Base-by-base conservation (phyloP, 2,329 filamentous ascomycete genomes). In the Blastomyces percursus region DNA sequence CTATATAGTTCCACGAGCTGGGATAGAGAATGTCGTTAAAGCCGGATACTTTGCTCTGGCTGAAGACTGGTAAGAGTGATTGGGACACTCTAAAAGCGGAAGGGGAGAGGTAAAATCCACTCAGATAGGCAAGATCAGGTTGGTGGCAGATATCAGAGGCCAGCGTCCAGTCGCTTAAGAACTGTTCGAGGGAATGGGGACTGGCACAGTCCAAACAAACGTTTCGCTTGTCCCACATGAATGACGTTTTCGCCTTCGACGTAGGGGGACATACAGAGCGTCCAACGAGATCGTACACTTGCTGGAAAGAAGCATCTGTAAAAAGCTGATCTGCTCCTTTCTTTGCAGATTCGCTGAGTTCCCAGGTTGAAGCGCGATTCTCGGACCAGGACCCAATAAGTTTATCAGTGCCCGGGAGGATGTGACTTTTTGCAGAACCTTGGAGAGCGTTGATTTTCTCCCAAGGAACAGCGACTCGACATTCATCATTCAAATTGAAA, bases 21-120 rank as follows among this genome's bases (percentile, higher is more conserved):
- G 90, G 90, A 60, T 91, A 87, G 27, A 92, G 74, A 42, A 95
- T 89, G 71, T 95, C 90, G 66, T 82, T 84, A 75, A 89, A 93
- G 4, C 86, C 85, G 54, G 83, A 80, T 1, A 86, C 84, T 68
- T 90, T 91, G 58, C 85, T 86, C 63, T 88, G 82, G 65, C 89
- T 89, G 74, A 94, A 94, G 12, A 94, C 78, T 0, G 90, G 90
- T 1, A 88, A 75, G 3, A 94, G 79, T 24, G 86, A 79, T 64
- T 84, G 81, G 0, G 87, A 82, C 0, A 86, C 82, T 58, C 84
- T 82, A 65, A 84, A 79, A 0, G 82, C 79, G 8, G 87, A 82
- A 0, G 87, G 83, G 0, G 83, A 84, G 50, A 89, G 79, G 71
- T 89, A 85, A 69, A 93, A 85, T 51, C 89, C 87, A 68, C 93